These are phyloP conservation scores for Penicillium nucicola DNA, from an alignment of 495 filamentous ascomycete species.

Conservation along the genomic window DNA sequence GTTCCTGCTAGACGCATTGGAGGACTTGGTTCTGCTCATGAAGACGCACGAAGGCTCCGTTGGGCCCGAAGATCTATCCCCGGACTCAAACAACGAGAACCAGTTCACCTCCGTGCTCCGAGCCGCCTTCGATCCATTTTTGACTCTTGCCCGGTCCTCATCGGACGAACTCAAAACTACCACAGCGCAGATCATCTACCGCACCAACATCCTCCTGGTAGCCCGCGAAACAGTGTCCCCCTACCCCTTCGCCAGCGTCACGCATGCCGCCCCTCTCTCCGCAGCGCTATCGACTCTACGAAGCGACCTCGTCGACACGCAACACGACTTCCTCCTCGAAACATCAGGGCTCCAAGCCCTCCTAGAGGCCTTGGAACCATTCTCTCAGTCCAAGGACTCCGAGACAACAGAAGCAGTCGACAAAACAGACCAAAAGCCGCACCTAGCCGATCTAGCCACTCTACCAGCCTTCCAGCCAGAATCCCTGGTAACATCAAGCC, in stretches of 20 bases:
- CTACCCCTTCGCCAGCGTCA: constrained; percentile 44
- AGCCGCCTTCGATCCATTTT: constrained; percentile 83
- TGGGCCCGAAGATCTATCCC: constrained; percentile 46
- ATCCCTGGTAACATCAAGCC: constrained; percentile 61
- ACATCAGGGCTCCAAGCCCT: constrained; percentile 71
- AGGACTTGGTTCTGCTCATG: constrained; percentile 69
- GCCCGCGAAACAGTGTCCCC: constrained; percentile 38
- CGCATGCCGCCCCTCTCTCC: constrained; percentile 33
- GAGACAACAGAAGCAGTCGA: constrained; percentile 2
- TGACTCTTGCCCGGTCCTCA: constrained; percentile 69
- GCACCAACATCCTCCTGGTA: constrained; percentile 74
- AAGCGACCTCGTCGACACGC: constrained; percentile 40
- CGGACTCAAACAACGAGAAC: constrained; percentile 39
- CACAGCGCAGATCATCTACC: constrained; percentile 65
- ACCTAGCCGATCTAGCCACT: constrained; percentile 49
- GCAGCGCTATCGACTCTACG: constrained; percentile 38
- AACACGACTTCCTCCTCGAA: constrained; percentile 61
- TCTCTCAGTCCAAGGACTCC: constrained; percentile 26
- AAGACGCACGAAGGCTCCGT: constrained; percentile 82
- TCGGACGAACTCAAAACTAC: constrained; percentile 57
- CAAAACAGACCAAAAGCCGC: constrained; percentile 35
- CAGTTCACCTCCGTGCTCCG: constrained; percentile 72
- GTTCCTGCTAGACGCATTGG: constrained; percentile 79
- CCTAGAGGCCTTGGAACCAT: constrained; percentile 58
- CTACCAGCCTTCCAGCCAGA: constrained; percentile 61